Evolutionary conservation across 306 rosid species (phyloP), one percentile per base, ranked within the genome.

Genomic region (Prunus mume): DNA sequence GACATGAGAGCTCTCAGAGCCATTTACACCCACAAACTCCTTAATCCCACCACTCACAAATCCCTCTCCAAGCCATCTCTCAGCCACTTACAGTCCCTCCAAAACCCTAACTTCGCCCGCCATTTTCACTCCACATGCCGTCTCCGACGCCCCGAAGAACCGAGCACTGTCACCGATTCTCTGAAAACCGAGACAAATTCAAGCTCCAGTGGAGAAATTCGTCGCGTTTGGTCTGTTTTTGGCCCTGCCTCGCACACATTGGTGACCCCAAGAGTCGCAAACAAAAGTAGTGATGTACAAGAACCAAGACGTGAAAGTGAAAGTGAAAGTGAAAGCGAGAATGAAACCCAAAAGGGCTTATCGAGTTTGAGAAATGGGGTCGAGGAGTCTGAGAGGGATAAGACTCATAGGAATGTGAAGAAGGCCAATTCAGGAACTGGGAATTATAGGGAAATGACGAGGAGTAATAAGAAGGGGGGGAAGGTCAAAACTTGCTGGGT

Each of bases 401-500:
- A 60, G 34, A 22, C 65, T 22, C 45, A 27, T n/a, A 83, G 58
- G 86, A 65, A 50, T 64, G 77, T 15, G 32, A 81, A 68, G 71
- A 85, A 78, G 41, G 83, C 12, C 47, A 79, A 79, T 76, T 56
- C 81, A 38, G 60, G 77, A 72, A 72, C 0, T 54, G 49, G 71
- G 69, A 24, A 56, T 58, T 17, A 57, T 57, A 63, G 65, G 73
- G 74, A 46, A 13, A 43, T 49, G 2, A 46, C 38, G 27, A 84
- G 83, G 68, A 82, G 10, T 25, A 90, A 62, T 83, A 87, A 78
- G 60, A 86, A 76, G 68, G 90, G 76, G 50, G 90, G 79, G 55
- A 91, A 84, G 79, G 82, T 38, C 51, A 92, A 81, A 77, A 41
- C 76, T 45, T 73, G 76, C 30, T 95, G 95, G 95, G 96, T 95